Percentiles rank a stretch among this genome's conserved stretches.
Evolutionary conservation across 1,284 basidiomycete genomes (phyloP).

Genomic region (Cryptococcus hybrid): DNA sequence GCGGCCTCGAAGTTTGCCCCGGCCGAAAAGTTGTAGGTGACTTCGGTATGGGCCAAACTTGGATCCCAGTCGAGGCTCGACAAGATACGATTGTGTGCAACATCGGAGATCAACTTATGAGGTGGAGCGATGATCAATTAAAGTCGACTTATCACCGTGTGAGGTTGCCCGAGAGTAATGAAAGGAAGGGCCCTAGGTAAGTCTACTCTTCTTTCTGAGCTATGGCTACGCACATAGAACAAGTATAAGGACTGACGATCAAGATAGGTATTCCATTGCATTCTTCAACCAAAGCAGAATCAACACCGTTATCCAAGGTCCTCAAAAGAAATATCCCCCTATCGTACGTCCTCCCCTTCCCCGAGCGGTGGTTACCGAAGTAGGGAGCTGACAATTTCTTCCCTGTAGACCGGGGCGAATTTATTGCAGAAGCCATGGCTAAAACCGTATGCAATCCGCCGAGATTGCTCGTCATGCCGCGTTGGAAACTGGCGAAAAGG

Average conservation of each 20-base stretch:
- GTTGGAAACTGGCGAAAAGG: constrained; percentile 11
- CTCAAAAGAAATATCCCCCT: constrained; percentile 28
- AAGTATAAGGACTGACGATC: neutral
- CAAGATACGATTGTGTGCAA: constrained; percentile 37
- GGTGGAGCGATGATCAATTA: constrained; percentile 35
- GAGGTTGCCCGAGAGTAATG: constrained; percentile 24
- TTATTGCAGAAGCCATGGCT: constrained; percentile 30
- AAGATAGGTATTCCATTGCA: constrained; percentile 25
- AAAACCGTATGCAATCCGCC: constrained; percentile 33
- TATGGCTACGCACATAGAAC: neutral
- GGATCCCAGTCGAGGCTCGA: constrained; percentile 31
- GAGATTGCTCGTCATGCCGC: constrained; percentile 24
- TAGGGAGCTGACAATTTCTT: neutral
- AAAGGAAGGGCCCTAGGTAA: constrained; percentile 18
- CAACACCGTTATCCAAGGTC: constrained; percentile 30
- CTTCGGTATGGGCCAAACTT: constrained; percentile 31
- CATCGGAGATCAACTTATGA: constrained; percentile 39
- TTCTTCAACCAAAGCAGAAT: constrained; percentile 38
- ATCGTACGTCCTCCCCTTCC: constrained; percentile 20
- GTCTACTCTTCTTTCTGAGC: neutral
- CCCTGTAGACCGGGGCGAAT: constrained; percentile 28
- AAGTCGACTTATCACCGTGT: constrained; percentile 40
- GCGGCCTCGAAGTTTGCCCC: constrained; percentile 36
- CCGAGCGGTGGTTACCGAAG: neutral
- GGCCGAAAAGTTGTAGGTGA: constrained; percentile 36